Evolutionary conservation across 352 stramenopile genomes (phyloP).

Genomic region (Pythium dissimile): DNA sequence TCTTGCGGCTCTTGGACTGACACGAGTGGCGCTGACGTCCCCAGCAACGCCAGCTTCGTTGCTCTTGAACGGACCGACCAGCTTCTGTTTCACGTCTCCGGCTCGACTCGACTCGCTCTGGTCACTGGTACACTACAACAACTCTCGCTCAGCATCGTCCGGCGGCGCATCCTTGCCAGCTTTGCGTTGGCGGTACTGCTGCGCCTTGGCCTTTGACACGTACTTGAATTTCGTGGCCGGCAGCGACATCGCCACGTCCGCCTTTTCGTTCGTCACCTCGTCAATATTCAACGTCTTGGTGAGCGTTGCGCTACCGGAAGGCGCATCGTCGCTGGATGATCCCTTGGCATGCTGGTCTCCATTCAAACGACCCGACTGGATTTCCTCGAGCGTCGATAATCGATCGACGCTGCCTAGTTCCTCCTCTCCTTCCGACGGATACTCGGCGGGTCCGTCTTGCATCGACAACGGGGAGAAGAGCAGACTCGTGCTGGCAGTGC

Average conservation of each 20-base stretch:
- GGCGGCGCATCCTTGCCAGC: not conserved
- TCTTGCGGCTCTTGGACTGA: too few species aligned
- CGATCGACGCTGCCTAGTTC: not conserved
- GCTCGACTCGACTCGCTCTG: too few species aligned
- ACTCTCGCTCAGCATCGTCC: slow-evolving; percentile 5
- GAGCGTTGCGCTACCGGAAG: not conserved
- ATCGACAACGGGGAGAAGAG: slow-evolving; percentile 22
- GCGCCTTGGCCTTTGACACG: slow-evolving; percentile 22
- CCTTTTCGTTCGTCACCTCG: not conserved
- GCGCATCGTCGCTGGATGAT: too few species aligned
- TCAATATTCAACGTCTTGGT: slow-evolving; percentile 20
- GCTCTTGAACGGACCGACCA: not conserved
- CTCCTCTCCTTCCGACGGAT: slow-evolving; percentile 21
- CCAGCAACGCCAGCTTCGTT: too few species aligned
- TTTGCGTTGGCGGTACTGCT: slow-evolving; percentile 18
- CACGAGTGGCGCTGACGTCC: too few species aligned
- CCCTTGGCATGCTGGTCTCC: too few species aligned
- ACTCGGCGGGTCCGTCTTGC: slow-evolving; percentile 13
- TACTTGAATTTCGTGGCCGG: slow-evolving; percentile 19
- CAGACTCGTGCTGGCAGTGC: slow-evolving; percentile 4
- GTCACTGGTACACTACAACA: too few species aligned
- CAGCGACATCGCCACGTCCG: not conserved
- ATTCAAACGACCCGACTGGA: too few species aligned
- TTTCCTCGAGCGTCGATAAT: too few species aligned
- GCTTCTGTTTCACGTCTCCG: too few species aligned